Conservation (phyloP, 2,329 filamentous ascomycete genomes). For the Ophiostoma tasmaniense region DNA sequence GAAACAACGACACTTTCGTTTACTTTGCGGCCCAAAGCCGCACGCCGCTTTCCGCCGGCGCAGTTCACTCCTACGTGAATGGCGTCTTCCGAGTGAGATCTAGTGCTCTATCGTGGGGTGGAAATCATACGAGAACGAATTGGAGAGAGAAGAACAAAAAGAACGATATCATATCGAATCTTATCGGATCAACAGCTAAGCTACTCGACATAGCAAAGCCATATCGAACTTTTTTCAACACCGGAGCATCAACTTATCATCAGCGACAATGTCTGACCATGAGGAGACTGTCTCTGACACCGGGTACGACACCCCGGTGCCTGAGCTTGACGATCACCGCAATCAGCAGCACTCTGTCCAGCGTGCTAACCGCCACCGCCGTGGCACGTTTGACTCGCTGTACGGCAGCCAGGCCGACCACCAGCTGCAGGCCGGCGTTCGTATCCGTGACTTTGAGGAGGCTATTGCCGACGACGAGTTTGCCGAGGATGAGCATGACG, state of each 20-base stretch:
- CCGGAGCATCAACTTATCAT: not conserved
- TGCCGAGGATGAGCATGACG: conserved; percentile 36
- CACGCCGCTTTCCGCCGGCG: conserved; percentile 22
- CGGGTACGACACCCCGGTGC: conserved; percentile 64
- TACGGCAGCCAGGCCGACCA: conserved; percentile 36
- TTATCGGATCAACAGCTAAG: not conserved
- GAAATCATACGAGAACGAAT: conserved; percentile 10
- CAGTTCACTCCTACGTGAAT: conserved; percentile 19
- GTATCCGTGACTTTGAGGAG: conserved; percentile 75
- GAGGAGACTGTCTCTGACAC: conserved; percentile 51
- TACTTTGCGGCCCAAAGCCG: conserved; percentile 20
- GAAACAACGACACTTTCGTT: conserved; percentile 13
- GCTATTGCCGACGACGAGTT: conserved; percentile 71
- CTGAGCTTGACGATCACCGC: conserved; percentile 82
- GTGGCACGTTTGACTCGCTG: conserved; percentile 67
- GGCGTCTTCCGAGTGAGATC: conserved; percentile 20
- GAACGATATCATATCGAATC: not conserved
- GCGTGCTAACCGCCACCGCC: conserved; percentile 50
- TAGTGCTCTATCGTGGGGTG: conserved; percentile 20
- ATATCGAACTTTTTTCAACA: not conserved
- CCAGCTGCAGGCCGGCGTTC: conserved; percentile 31
- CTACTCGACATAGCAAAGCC: not conserved
- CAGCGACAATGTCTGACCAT: conserved; percentile 52
- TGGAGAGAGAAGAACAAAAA: not conserved
- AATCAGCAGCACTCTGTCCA: conserved; percentile 54